Evolutionary conservation across 106 monocot genomes (phyloP).

Genomic region (Triglochin maritima): DNA sequence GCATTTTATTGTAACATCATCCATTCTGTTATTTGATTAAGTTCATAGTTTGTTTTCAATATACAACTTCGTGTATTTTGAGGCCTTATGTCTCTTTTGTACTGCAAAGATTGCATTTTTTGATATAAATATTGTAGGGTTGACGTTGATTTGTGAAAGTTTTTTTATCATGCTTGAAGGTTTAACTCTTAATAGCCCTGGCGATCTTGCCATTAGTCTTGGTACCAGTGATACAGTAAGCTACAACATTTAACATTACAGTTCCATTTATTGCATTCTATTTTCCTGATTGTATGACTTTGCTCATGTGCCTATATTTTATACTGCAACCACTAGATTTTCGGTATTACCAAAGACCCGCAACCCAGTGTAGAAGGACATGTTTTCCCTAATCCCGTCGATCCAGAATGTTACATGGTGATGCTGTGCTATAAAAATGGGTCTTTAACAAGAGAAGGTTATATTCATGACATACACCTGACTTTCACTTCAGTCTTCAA

Average conservation of each 20-base stretch:
- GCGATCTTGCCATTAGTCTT: constrained; percentile 92
- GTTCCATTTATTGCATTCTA: neutral
- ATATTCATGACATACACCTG: neutral
- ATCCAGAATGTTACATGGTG: constrained; percentile 93
- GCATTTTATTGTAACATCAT: neutral
- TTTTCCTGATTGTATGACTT: neutral
- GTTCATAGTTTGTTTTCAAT: too few relatives aligned
- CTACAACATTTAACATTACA: neutral
- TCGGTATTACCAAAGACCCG: constrained; percentile 78
- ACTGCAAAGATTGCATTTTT: too few relatives aligned
- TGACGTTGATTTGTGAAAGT: neutral
- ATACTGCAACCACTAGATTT: constrained; percentile 37
- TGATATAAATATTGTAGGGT: too few relatives aligned
- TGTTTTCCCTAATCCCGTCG: constrained; percentile 93
- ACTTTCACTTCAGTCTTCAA: neutral
- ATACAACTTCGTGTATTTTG: too few relatives aligned
- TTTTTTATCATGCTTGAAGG: constrained; percentile 31
- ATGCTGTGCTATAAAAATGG: constrained; percentile 97
- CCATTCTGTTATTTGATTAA: neutral
- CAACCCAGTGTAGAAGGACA: constrained; percentile 84
- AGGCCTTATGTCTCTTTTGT: too few relatives aligned
- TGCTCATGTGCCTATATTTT: neutral
- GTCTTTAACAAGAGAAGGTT: constrained; percentile 90
- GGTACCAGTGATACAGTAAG: constrained; percentile 98
- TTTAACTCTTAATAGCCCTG: constrained; percentile 77